Base-by-base conservation (phyloP, 352 stramenopile genomes). In the Phytophthora sojae region DNA sequence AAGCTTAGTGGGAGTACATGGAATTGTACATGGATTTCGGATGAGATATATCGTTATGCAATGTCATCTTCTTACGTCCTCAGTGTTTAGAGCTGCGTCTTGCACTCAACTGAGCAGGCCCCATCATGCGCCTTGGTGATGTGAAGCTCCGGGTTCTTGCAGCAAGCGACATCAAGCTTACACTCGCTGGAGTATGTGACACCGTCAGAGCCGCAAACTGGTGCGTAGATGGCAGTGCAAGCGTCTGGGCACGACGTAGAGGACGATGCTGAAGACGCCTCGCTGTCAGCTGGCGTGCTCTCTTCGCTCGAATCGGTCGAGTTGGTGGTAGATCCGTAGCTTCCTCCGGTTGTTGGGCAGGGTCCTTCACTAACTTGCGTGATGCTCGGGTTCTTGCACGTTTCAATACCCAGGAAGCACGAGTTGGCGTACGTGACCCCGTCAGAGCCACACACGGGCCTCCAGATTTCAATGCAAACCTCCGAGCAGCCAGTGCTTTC, bases 131-230 rank as follows among this genome's bases (percentile, higher is more conserved):
- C 63, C 29, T 72, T 60, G 11, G 69, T 72, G 15, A 76, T 19
- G 42, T 61, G 25, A 11, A 67, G 56, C 2, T 71, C 63, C 4
- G 71, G 67, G 14, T 75, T 42, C 4, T 68, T 49, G 50, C 68
- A 80, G 17, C 23, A 57, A 12, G 55, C 68, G 3, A 68, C 57
- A 23, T 42, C 14, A 25, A 75, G 44, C 25, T 69, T 50, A 62
- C 75, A 82, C 25, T 54, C 29, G 56, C 79, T 82, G 53, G 21
- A 29, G 47, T 82, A 77, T 5, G 71, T 82, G 52, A 75, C 55
- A 15, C 71, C 71, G 35, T 80, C 64, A 8, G 67, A 80, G 42
- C 71, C 75, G 45, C 75, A 82, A 5, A 82, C 71, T 4, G 64
- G 61, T 3, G 55, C 15, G 49, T 68, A 61, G 42, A 44, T 55